Evolutionary conservation across 208 protist species (phyloP).

Genomic region (Leishmania braziliensis): DNA sequence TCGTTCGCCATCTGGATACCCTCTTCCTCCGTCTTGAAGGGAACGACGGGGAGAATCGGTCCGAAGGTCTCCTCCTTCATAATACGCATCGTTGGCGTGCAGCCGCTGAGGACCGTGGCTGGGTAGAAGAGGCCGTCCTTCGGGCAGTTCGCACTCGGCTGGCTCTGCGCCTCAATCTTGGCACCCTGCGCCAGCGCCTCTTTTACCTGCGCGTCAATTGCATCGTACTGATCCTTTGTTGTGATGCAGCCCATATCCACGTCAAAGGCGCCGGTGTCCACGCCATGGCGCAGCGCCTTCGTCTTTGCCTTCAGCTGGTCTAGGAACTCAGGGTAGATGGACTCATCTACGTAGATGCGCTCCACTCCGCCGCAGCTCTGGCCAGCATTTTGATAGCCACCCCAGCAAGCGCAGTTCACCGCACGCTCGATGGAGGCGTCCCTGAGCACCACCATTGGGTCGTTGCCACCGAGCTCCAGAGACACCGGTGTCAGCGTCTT

Average conservation of each 20-base stretch:
- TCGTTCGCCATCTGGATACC: slow-evolving; percentile 77
- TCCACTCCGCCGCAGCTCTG: slow-evolving; percentile 83
- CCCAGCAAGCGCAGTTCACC: slow-evolving; percentile 83
- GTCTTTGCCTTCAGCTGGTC: slow-evolving; percentile 67
- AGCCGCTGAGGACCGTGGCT: slow-evolving; percentile 82
- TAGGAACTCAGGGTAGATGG: slow-evolving; percentile 76
- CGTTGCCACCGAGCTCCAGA: slow-evolving; percentile 89
- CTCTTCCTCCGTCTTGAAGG: slow-evolving; percentile 79
- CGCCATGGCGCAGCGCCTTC: slow-evolving; percentile 70
- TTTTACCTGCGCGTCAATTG: slow-evolving; percentile 64
- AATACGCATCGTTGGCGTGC: slow-evolving; percentile 83
- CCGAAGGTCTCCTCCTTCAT: slow-evolving; percentile 94
- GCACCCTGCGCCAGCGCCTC: slow-evolving; percentile 71
- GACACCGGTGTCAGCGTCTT: slow-evolving; percentile 74
- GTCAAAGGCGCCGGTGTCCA: slow-evolving; percentile 47
- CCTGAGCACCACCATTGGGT: slow-evolving; percentile 77
- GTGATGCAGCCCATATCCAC: slow-evolving; percentile 80
- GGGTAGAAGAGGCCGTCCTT: slow-evolving; percentile 72
- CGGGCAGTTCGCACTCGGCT: slow-evolving; percentile 39
- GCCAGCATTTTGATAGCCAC: slow-evolving; percentile 80
- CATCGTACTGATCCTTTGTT: slow-evolving; percentile 62
- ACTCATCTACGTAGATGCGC: slow-evolving; percentile 73
- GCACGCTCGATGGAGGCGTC: slow-evolving; percentile 80
- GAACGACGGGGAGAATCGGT: slow-evolving; percentile 82
- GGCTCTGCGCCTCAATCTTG: slow-evolving; percentile 73